Evolutionary conservation across 2,329 filamentous ascomycete genomes (phyloP).

Genomic region (Aspergillus quadricinctus): DNA sequence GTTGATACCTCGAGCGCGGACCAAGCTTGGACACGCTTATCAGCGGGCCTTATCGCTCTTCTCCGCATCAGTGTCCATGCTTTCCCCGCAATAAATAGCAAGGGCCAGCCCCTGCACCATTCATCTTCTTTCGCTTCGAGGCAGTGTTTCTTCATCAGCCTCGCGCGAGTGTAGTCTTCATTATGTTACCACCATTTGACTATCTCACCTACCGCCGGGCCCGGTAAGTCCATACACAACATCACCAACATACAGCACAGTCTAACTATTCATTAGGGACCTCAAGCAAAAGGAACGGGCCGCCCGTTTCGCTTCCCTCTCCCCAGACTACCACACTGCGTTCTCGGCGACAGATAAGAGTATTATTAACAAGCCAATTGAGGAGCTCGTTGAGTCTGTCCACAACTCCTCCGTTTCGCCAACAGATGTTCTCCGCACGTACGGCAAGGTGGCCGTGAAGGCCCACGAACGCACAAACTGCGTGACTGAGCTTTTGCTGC

Average conservation of each 20-base stretch:
- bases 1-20: background rate
- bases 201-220: constrained; percentile 68
- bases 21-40: constrained; percentile 13
- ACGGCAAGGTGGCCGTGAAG: constrained; percentile 78
- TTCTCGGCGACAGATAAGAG: constrained; percentile 62
- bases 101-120: background rate
- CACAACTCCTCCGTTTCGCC: constrained; percentile 64
- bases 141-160: background rate
- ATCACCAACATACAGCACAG: constrained; percentile 4
- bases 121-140: background rate
- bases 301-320: constrained; percentile 64
- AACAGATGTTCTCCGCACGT: constrained; percentile 72
- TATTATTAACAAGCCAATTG: constrained; percentile 69
- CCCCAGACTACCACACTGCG: constrained; percentile 59
- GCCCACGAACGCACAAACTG: constrained; percentile 87
- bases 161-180: constrained; percentile 4
- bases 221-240: constrained; percentile 51
- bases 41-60: constrained; percentile 18
- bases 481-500: constrained; percentile 79
- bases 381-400: constrained; percentile 71
- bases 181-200: constrained; percentile 53
- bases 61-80: constrained; percentile 13
- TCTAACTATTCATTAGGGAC: constrained; percentile 49
- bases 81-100: constrained; percentile 21
- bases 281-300: constrained; percentile 75